Base-by-base conservation (phyloP, 176 grass and related monocot genomes). In the Oryza officinalis region DNA sequence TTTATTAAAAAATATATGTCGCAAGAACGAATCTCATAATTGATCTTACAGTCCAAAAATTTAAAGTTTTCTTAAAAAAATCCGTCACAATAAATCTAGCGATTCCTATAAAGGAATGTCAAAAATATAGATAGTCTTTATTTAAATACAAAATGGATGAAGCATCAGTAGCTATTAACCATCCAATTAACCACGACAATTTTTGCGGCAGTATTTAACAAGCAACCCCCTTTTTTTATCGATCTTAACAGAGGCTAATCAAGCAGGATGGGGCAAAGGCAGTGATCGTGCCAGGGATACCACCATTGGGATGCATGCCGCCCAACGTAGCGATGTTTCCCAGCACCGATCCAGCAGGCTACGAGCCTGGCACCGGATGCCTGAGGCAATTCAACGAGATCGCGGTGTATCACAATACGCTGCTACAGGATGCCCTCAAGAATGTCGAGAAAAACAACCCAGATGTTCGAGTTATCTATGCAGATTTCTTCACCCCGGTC, bases 221-320 rank as follows among this genome's bases (percentile, higher is more conserved):
- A 49, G 11, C 43, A 45, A 45, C 10, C 22, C 10, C 22, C 5
- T 35, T 35, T 22, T 22, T 22, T 4, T 27, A 14, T 10, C 13
- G 4, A n/a, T 41, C 25, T 35, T 28, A 28, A 52, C 75, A 97
- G 94, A 49, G 38, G 8, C 23, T 97, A 22, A 88, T 94, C 79
- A 33, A 75, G 54, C 59, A 92, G 0, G 91, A 18, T 2, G 18
- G 94, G 0, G 91, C 87, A 5, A 91, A 65, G 49, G 85, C 82
- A 0, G 32, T 97, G 77, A 79, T 90, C 2, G 71, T 97, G 2
- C 87, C 94, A 2, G 94, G 91, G 68, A 88, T 88, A 70, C 78
- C 89, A 10, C 94, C 94, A 6, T 27, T 81, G 8, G 91, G 94
- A 22, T 97, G 94, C 71, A 7, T 68, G 0, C 87, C 91, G 17